phyloP scores from a whole-genome alignment of 352 stramenopile genomes.

The Phytophthora colocasiae region DNA sequence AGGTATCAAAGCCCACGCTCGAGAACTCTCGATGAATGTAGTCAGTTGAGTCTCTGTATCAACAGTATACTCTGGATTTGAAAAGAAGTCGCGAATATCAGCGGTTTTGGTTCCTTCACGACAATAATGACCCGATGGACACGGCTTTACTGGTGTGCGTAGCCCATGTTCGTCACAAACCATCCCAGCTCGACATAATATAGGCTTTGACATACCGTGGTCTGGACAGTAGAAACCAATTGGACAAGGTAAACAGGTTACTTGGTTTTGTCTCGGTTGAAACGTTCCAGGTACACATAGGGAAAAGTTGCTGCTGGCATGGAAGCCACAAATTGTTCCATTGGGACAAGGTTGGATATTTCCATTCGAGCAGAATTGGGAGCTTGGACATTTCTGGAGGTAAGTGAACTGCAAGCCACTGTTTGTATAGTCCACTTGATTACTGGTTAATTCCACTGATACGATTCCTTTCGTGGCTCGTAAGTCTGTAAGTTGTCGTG shows the following conservation, averaged over 20 bases:
- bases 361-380: slow-evolving; percentile 64
- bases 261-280: slow-evolving; percentile 88
- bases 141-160: slow-evolving; percentile 75
- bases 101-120: slow-evolving; percentile 92
- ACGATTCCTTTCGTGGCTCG: slow-evolving; percentile 56
- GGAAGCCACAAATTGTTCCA: slow-evolving; percentile 76
- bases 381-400: slow-evolving; percentile 59
- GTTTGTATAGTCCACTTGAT: slow-evolving; percentile 85
- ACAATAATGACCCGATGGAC: slow-evolving; percentile 95
- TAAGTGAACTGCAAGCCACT: slow-evolving; percentile 83
- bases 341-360: slow-evolving; percentile 86
- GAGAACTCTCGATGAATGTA: slow-evolving; percentile 57
- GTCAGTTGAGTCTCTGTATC: slow-evolving; percentile 74
- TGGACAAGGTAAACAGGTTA: slow-evolving; percentile 90
- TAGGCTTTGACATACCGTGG: slow-evolving; percentile 87
- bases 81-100: slow-evolving; percentile 68
- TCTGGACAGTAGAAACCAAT: slow-evolving; percentile 96
- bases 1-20: slow-evolving; percentile 57
- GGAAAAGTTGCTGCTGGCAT: slow-evolving; percentile 91
- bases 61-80: slow-evolving; percentile 61
- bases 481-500: slow-evolving; percentile 65
- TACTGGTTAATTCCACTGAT: slow-evolving; percentile 84
- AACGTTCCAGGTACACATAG: slow-evolving; percentile 94
- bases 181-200: slow-evolving; percentile 92
- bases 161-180: slow-evolving; percentile 94